Percentiles rank a stretch among this genome's conserved stretches.
phyloP scores from a whole-genome alignment of 176 grass and related monocot species.

The Cenchrus fungigraminus region DNA sequence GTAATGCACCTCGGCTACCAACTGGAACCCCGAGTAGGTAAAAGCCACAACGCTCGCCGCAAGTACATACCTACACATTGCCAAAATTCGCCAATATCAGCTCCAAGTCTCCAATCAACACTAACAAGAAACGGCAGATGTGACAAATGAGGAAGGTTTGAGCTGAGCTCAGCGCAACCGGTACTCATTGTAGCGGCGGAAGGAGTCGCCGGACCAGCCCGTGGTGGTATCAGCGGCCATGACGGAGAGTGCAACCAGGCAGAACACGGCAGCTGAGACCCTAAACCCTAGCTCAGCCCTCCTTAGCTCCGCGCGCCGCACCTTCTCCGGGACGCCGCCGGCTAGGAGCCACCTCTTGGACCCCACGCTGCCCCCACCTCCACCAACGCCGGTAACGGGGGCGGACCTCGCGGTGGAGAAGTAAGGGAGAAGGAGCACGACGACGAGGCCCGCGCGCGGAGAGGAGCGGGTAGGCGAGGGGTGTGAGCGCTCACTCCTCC shows the following conservation, averaged over 20 bases:
- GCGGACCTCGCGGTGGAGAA: background rate
- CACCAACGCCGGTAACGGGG: background rate
- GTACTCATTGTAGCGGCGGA: slow-evolving; percentile 82
- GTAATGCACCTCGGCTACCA: slow-evolving; percentile 51
- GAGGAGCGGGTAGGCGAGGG: slow-evolving; percentile 68
- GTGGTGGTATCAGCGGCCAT: slow-evolving; percentile 65
- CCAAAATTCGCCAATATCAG: slow-evolving; percentile 27
- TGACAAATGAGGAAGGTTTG: background rate
- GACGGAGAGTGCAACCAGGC: slow-evolving; percentile 66
- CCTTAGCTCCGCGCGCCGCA: slow-evolving; percentile 47
- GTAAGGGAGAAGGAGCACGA: slow-evolving; percentile 68
- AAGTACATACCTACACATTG: slow-evolving; percentile 63
- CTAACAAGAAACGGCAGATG: background rate
- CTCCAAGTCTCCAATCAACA: background rate
- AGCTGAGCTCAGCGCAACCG: slow-evolving; percentile 38
- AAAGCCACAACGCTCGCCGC: slow-evolving; percentile 64
- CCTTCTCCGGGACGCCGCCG: slow-evolving; percentile 39
- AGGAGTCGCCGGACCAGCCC: slow-evolving; percentile 78
- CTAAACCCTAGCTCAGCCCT: slow-evolving; percentile 68
- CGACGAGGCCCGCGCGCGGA: slow-evolving; percentile 55
- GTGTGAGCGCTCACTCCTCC: slow-evolving; percentile 69
- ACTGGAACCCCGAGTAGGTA: slow-evolving; percentile 74
- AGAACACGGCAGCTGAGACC: slow-evolving; percentile 68
- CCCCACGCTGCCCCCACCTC: background rate
- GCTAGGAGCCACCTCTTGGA: slow-evolving; percentile 50